phyloP scores from a whole-genome alignment of 176 grass and related monocot genomes.

The Tillandsia fasciculata region DNA sequence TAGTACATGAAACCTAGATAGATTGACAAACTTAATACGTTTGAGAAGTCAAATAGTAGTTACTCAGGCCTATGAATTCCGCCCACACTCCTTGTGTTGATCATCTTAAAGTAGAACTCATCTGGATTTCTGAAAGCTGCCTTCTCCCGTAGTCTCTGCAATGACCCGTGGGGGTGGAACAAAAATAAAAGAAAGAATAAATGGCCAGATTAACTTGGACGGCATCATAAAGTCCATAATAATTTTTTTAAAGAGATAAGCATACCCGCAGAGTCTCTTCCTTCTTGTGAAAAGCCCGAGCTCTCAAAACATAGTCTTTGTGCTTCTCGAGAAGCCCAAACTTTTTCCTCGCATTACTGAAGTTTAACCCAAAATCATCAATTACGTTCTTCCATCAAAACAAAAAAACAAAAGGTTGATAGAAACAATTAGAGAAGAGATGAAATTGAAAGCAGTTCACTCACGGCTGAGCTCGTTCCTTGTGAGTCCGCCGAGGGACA shows the following conservation, averaged over 20 bases:
- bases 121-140: conserved; percentile 65
- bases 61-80: conserved; percentile 78
- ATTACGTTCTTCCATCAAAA: not conserved
- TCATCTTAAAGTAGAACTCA: conserved; percentile 98
- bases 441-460: conserved; percentile 7
- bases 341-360: conserved; percentile 63
- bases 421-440: not conserved
- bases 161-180: not conserved
- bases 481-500: conserved; percentile 66
- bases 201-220: not conserved
- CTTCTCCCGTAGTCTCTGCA: conserved; percentile 77
- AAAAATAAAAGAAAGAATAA: conserved; percentile 8
- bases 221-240: not conserved
- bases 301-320: conserved; percentile 74
- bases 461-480: conserved; percentile 92
- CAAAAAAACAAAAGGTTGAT: not conserved
- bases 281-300: conserved; percentile 51
- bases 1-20: conserved; percentile 16
- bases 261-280: conserved; percentile 52
- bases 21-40: conserved; percentile 2
- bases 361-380: conserved; percentile 14
- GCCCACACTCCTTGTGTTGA: conserved; percentile 47
- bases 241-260: not conserved
- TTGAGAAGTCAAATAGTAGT: not conserved
- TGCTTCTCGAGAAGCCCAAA: conserved; percentile 82